These are phyloP conservation scores for Vicia faba DNA, from an alignment of 306 rosid species.

Conservation along the genomic window DNA sequence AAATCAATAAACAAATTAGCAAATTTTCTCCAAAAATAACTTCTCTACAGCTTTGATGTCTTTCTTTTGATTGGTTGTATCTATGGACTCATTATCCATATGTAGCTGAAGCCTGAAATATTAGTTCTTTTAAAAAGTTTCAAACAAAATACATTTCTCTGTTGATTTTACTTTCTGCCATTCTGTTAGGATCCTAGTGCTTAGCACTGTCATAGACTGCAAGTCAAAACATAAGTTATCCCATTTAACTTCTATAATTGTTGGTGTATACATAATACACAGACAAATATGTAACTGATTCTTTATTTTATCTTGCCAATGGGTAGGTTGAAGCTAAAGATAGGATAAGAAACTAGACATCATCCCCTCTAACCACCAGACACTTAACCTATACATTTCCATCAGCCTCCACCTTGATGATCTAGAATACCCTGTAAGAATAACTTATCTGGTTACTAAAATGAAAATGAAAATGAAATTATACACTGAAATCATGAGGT, in stretches of 20 bases:
- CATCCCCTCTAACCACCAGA: no score
- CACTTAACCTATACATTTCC: no score
- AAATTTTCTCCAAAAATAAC: no score
- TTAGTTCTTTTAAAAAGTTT: background rate
- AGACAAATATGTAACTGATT: background rate
- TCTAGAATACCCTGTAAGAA: no score
- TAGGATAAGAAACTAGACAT: slow-evolving; percentile 10
- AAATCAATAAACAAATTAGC: no score
- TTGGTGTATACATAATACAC: background rate
- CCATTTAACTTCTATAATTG: background rate
- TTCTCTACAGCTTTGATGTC: no score
- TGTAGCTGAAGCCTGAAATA: background rate
- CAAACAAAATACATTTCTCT: background rate
- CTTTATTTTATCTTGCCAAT: slow-evolving; percentile 4
- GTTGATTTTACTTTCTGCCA: background rate
- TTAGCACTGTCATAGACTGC: background rate
- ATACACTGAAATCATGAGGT: slow-evolving; percentile 33
- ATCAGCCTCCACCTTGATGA: no score
- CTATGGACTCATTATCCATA: background rate
- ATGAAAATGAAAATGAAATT: slow-evolving; percentile 5
- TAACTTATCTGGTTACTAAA: no score
- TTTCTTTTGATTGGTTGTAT: no score
- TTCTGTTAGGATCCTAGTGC: no score
- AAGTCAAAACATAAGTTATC: background rate
- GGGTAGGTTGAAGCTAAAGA: background rate